A percentile compares a stretch with the other conserved stretches of the same genome.
phyloP scores from a whole-genome alignment of 768 basidiomycete species.

The Agrocybe pediades region DNA sequence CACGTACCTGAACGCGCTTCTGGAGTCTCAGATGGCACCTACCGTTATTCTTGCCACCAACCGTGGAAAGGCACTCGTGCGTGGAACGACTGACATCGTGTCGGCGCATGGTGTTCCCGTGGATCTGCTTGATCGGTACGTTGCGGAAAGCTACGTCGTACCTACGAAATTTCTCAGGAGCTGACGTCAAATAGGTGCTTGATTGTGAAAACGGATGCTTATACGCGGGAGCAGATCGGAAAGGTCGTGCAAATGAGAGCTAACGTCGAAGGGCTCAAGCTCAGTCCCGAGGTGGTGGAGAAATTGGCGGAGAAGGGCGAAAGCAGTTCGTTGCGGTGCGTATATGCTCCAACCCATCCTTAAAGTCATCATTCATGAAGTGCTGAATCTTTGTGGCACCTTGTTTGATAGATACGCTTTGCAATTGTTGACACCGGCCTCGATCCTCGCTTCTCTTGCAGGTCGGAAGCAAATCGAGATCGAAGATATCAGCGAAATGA shows the following conservation, averaged over 20 bases:
- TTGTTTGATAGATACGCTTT: slow-evolving; percentile 70
- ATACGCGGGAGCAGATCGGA: slow-evolving; percentile 81
- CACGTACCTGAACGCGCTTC: slow-evolving; percentile 93
- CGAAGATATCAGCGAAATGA: slow-evolving; percentile 94
- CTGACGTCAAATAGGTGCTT: slow-evolving; percentile 59
- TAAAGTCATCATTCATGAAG: not conserved
- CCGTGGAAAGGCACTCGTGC: slow-evolving; percentile 87
- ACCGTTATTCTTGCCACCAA: slow-evolving; percentile 98
- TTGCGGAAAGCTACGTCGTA: not conserved
- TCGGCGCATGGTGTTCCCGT: slow-evolving; percentile 93
- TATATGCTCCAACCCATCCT: slow-evolving; percentile 3
- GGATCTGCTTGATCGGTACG: slow-evolving; percentile 88
- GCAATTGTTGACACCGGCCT: slow-evolving; percentile 88
- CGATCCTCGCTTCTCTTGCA: slow-evolving; percentile 76
- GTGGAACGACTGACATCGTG: slow-evolving; percentile 90
- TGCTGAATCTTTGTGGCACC: slow-evolving; percentile 2
- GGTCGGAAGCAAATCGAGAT: slow-evolving; percentile 81
- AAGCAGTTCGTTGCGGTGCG: slow-evolving; percentile 76
- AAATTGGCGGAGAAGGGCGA: slow-evolving; percentile 82
- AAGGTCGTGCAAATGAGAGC: slow-evolving; percentile 87
- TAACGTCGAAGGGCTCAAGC: slow-evolving; percentile 80
- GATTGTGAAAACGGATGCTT: slow-evolving; percentile 91
- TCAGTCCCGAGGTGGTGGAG: slow-evolving; percentile 77
- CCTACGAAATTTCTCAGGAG: not conserved
- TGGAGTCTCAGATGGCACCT: slow-evolving; percentile 96